Evolutionary conservation across 192 early-diverging fungal species (phyloP), one percentile per base, ranked within the genome.

Genomic region (Coemansia sp.): DNA sequence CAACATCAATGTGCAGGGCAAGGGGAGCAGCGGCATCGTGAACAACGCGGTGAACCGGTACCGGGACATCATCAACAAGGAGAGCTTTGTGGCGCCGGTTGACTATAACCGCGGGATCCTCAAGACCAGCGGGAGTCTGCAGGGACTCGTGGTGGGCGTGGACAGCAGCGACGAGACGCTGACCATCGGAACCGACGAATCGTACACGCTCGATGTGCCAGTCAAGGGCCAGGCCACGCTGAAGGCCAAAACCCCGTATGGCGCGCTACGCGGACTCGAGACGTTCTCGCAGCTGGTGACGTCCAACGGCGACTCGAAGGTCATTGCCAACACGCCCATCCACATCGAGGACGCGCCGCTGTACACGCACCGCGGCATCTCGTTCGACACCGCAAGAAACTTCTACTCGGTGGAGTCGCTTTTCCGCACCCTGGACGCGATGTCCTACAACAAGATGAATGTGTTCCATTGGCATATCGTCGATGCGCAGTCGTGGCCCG

Each of bases 391-490:
- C 16, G 69, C 85, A 18, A 86, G 90, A 58, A 89, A 90, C 84
- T 92, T 79, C 42, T 91, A 85, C 70, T 80, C 87, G 26, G 58
- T 91, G 21, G 74, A 74, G 4, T 65, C 80, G 26, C 85, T 91
- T 41, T 68, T 79, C 68, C 81, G 85, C 53, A 88, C 86, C 0
- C 80, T 90, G 9, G 88, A 90, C 54, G 89, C 87, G 40, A 85
- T 91, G 78, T 61, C 89, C 53, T 88, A 82, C 71, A 87, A 85
- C 84, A 91, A 92, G 81, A 76, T 92, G 77, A 92, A 92, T 62
- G 87, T 90, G n/a, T 86, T 92, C 61, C 91, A 92, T 72, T 92
- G 90, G 90, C 91, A 93, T 62, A 81, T 93, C 41, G 85, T 85
- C 3, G 91, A 91, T 56, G 65, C 88, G 4, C 89, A 90, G 63